Percentiles rank a stretch among this genome's conserved stretches.
Evolutionary conservation across 495 filamentous ascomycete genomes (phyloP).

Genomic region (Lichenothelia convexa): DNA sequence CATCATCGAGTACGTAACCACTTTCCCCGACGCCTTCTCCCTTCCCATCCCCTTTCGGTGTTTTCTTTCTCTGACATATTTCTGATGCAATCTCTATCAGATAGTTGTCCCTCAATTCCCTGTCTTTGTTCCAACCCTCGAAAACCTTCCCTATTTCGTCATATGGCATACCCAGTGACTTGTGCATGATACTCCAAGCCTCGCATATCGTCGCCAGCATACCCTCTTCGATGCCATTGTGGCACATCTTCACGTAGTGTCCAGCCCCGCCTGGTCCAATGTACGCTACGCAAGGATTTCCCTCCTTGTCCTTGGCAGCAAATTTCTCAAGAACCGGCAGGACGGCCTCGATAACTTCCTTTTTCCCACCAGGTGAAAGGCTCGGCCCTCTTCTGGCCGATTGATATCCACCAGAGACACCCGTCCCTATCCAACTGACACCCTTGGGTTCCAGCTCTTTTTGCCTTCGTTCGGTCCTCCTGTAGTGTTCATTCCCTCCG

Average conservation of each 20-base stretch:
- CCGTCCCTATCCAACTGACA: conserved; percentile 47
- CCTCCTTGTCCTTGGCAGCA: conserved; percentile 38
- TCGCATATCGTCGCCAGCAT: conserved; percentile 45
- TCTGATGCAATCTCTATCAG: conserved; percentile 45
- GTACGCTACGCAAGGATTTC: conserved; percentile 41
- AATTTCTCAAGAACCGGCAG: conserved; percentile 45
- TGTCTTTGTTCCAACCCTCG: conserved; percentile 37
- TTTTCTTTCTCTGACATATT: conserved; percentile 33
- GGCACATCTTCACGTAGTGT: conserved; percentile 64
- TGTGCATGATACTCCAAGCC: conserved; percentile 45
- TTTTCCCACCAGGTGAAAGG: conserved; percentile 46
- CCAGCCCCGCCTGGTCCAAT: conserved; percentile 46
- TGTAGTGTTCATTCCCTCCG: conserved; percentile 52
- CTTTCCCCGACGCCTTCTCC: no score
- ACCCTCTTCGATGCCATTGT: conserved; percentile 61
- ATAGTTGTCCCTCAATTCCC: conserved; percentile 38
- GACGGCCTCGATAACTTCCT: conserved; percentile 35
- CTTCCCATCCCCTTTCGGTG: conserved; percentile 14
- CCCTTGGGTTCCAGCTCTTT: conserved; percentile 33
- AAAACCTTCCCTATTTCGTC: conserved; percentile 46
- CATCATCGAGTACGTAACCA: conserved; percentile 40
- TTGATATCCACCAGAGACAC: conserved; percentile 54
- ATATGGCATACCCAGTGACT: conserved; percentile 38
- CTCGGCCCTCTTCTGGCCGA: conserved; percentile 44
- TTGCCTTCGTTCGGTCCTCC: conserved; percentile 47